A percentile compares a stretch with the other conserved stretches of the same genome.
phyloP scores from a whole-genome alignment of 2,329 filamentous ascomycete species.

The Spiromastix sp. region DNA sequence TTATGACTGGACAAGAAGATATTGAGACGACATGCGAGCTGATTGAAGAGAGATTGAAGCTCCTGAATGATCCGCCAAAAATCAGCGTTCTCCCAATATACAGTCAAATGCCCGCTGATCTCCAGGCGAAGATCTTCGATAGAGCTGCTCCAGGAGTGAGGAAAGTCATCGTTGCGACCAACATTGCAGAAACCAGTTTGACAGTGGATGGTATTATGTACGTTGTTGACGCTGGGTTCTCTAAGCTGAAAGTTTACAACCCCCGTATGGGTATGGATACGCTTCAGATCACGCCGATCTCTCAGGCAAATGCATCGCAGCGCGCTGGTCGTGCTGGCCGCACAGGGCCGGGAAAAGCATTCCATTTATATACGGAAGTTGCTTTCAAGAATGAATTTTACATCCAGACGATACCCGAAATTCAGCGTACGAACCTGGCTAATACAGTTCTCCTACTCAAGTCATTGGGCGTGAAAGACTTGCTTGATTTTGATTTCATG shows the following conservation, averaged over 20 bases:
- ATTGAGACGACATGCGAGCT: slow-evolving; percentile 96
- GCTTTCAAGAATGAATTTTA: slow-evolving; percentile 96
- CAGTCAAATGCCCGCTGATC: slow-evolving; percentile 97
- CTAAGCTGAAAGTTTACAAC: slow-evolving; percentile 97
- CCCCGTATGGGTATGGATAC: slow-evolving; percentile 99
- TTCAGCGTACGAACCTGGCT: slow-evolving; percentile 88
- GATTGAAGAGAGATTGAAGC: slow-evolving; percentile 72
- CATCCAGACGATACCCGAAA: slow-evolving; percentile 92
- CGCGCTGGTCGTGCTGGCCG: slow-evolving; percentile 86
- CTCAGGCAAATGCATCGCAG: slow-evolving; percentile 90
- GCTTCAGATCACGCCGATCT: slow-evolving; percentile 93
- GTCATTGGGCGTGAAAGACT: slow-evolving; percentile 83
- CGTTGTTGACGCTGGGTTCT: slow-evolving; percentile 91
- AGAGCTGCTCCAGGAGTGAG: slow-evolving; percentile 78
- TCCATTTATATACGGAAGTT: slow-evolving; percentile 85
- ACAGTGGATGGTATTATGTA: slow-evolving; percentile 99
- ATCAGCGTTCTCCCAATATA: slow-evolving; percentile 94
- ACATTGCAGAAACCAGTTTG: slow-evolving; percentile 95
- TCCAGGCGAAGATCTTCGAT: slow-evolving; percentile 97
- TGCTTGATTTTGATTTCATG: slow-evolving; percentile 98
- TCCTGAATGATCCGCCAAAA: slow-evolving; percentile 89
- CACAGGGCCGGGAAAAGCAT: slow-evolving; percentile 91
- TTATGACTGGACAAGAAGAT: slow-evolving; percentile 99
- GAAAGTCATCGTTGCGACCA: slow-evolving; percentile 96
- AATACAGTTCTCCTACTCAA: slow-evolving; percentile 94